Evolutionary conservation across 495 filamentous ascomycete genomes (phyloP).

Genomic region (Lasiosphaeris hirsuta): DNA sequence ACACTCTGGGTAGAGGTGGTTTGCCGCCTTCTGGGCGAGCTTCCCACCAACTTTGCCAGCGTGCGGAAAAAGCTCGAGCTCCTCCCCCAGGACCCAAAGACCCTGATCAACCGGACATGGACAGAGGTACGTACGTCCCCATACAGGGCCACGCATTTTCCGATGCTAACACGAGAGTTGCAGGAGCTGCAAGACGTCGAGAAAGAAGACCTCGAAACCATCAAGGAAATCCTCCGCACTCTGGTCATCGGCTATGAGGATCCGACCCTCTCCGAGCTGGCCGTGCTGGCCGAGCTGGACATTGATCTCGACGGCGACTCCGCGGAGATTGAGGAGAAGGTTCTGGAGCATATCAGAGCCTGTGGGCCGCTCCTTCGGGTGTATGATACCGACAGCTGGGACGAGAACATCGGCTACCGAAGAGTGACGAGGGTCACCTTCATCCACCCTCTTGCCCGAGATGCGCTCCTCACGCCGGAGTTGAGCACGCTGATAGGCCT

Average conservation of each 20-base stretch:
- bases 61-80: conserved; percentile 12
- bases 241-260: conserved; percentile 10
- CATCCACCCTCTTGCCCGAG: conserved; percentile 12
- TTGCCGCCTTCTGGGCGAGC: conserved; percentile 7
- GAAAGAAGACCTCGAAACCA: conserved; percentile 9
- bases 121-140: conserved; percentile 3
- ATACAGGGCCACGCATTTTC: too few species aligned
- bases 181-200: neutral
- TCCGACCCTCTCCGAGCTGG: conserved; percentile 7
- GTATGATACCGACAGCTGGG: conserved; percentile 1
- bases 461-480: conserved; percentile 4
- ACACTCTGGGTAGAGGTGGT: conserved; percentile 15
- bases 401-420: conserved; percentile 2
- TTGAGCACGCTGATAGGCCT: conserved; percentile 10
- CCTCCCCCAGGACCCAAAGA: conserved; percentile 7
- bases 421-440: conserved; percentile 10
- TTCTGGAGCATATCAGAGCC: conserved; percentile 5
- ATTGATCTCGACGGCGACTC: conserved; percentile 2
- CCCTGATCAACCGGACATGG: conserved; percentile 12
- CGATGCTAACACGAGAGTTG: too few species aligned
- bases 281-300: conserved; percentile 10
- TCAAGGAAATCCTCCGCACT: conserved; percentile 16
- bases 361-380: conserved; percentile 11
- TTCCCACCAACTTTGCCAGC: conserved; percentile 1
- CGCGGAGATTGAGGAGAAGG: neutral